Evolutionary conservation across 2,329 filamentous ascomycete species (phyloP).

Genomic region (Orbilia oligospora): DNA sequence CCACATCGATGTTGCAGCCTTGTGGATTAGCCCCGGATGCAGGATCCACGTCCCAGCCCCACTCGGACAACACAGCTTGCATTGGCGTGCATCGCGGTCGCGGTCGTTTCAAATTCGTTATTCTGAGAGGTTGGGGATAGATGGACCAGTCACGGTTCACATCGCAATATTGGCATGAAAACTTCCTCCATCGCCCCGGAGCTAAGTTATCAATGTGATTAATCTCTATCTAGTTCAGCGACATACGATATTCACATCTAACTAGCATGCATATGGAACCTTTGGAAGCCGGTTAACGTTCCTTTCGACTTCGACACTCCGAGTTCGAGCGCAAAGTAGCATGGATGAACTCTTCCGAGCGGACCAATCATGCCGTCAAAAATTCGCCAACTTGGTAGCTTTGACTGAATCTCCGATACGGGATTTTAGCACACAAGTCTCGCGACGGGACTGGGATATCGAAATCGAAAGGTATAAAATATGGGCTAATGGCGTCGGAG

Average conservation of each 20-base stretch:
- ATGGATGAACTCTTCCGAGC: constrained; percentile 5
- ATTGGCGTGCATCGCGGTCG: neutral
- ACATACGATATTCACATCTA: neutral
- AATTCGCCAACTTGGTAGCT: neutral
- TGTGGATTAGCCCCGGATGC: constrained; percentile 1
- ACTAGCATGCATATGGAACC: neutral
- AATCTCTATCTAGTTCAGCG: neutral
- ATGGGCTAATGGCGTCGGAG: constrained; percentile 62
- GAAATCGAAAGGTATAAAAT: constrained; percentile 62
- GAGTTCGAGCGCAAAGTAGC: neutral
- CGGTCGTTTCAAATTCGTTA: neutral
- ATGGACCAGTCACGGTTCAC: neutral
- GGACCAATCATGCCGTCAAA: neutral
- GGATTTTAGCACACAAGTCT: constrained; percentile 21
- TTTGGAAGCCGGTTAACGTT: neutral
- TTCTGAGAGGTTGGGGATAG: neutral
- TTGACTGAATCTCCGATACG: neutral
- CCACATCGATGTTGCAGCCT: neutral
- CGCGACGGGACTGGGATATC: constrained; percentile 27
- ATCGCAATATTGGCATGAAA: too few species aligned
- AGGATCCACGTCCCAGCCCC: neutral
- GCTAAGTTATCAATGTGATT: neutral
- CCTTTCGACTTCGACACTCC: too few species aligned
- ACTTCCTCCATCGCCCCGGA: neutral
- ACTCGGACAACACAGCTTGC: constrained; percentile 9